Evolutionary conservation across 2,329 filamentous ascomycete genomes (phyloP), one percentile per base, ranked within the genome.

Genomic region (Clonostachys byssicola): DNA sequence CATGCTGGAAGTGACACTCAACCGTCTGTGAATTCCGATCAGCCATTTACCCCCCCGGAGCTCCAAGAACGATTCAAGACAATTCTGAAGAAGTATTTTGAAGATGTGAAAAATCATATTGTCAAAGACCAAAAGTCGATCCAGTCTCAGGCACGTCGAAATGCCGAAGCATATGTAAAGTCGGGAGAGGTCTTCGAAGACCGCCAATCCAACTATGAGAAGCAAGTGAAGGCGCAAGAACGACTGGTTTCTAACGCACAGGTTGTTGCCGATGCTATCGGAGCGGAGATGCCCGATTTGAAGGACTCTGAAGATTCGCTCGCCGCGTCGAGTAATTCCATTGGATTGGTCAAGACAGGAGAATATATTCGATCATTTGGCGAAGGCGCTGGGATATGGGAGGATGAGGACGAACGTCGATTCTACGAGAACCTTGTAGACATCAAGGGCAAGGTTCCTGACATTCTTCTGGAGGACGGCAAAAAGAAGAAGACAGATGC

Each of bases 181-280:
- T 97, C 94, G 36, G 94, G 94, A 3, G 94, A 99, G 62, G 92
- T 99, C 6, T 97, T 99, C 54, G 94, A 99, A 63, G 94, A 99
- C 60, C 87, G 94, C 44, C 94, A 99, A 63, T 83, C 91, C 46
- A 97, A 92, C 61, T 96, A 95, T 56, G 95, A 99, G 64, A 96
- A 92, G 65, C 88, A 94, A 56, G 76, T 92, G 48, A 99, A 97
- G 66, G 79, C 87, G 1, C 90, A 97, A 61, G 94, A 99, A 63
- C 91, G 92, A 54, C 78, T 99, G 4, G 77, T 96, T 23, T 75
- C 89, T 18, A 97, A 95, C 64, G 91, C 92, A 0, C 95, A 99
- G 62, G 81, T 92, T 16, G 77, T 99, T 49, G 92, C 92, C 38
- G 94, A 97, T 65, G 85, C 85, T 10, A 78, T 99, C 51, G 89